phyloP scores from a whole-genome alignment of 176 grass and related monocot genomes.

The Cymbopogon citratus region DNA sequence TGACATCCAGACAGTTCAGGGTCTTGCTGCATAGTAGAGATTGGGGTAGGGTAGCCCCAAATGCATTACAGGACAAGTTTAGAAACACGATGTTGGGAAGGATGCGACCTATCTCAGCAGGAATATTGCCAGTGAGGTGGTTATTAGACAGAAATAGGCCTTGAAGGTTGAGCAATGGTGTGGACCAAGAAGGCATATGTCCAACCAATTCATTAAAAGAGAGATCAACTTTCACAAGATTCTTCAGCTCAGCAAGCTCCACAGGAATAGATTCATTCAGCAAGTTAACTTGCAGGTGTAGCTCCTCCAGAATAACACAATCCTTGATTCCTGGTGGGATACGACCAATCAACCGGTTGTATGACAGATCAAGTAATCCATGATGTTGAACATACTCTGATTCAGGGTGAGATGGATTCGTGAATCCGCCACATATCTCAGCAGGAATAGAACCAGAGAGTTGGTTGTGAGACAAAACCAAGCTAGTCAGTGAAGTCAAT shows the following conservation, averaged over 20 bases:
- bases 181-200: constrained; percentile 38
- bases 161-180: constrained; percentile 42
- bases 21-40: constrained; percentile 53
- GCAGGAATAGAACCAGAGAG: constrained; percentile 66
- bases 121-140: constrained; percentile 54
- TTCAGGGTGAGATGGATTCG: constrained; percentile 31
- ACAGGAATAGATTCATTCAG: constrained; percentile 61
- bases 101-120: constrained; percentile 42
- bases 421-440: constrained; percentile 63
- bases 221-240: constrained; percentile 50
- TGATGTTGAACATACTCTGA: constrained; percentile 57
- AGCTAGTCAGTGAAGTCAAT: constrained; percentile 56
- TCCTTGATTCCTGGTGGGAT: constrained; percentile 60
- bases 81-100: constrained; percentile 52
- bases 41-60: constrained; percentile 50
- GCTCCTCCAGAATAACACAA: constrained; percentile 48
- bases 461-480: constrained; percentile 67
- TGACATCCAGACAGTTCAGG: constrained; percentile 56
- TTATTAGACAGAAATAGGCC: constrained; percentile 73
- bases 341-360: constrained; percentile 45
- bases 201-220: constrained; percentile 74
- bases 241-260: constrained; percentile 62
- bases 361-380: constrained; percentile 70
- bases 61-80: constrained; percentile 54
- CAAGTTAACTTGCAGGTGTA: constrained; percentile 63